phyloP scores from a whole-genome alignment of 805 yeast genomes.

The Metschnikowia cerradonensis region DNA sequence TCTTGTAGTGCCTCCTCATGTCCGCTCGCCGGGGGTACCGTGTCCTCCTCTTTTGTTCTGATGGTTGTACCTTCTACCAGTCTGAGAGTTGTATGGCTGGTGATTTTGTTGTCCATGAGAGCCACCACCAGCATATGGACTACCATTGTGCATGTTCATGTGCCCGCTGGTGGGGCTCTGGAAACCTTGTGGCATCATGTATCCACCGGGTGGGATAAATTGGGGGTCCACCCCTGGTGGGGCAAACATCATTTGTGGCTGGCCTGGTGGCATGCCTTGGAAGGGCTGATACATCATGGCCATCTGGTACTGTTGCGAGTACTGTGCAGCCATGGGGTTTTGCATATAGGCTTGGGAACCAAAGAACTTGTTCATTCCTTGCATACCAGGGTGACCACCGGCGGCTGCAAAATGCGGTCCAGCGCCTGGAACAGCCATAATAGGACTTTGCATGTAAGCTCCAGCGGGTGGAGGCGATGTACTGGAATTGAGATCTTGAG shows the following conservation, averaged over 20 bases:
- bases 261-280: conserved; percentile 30
- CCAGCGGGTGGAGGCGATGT: conserved; percentile 15
- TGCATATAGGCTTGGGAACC: conserved; percentile 27
- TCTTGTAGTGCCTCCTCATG: not conserved
- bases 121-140: conserved; percentile 6
- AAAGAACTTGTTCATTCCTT: conserved; percentile 19
- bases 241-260: conserved; percentile 32
- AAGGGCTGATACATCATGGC: conserved; percentile 39
- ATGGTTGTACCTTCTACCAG: conserved; percentile 12
- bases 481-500: conserved; percentile 4
- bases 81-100: conserved; percentile 8
- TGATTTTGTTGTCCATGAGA: conserved; percentile 5
- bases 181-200: conserved; percentile 30
- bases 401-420: conserved; percentile 20
- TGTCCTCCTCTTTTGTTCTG: conserved; percentile 10
- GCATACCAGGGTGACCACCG: conserved; percentile 15
- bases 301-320: conserved; percentile 34
- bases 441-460: conserved; percentile 32
- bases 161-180: conserved; percentile 24
- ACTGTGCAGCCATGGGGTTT: conserved; percentile 28
- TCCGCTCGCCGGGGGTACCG: not conserved
- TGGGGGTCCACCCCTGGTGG: conserved; percentile 29
- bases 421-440: conserved; percentile 19
- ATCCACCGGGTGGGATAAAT: conserved; percentile 34
- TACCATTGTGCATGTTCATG: conserved; percentile 19